A percentile compares a stretch with the other conserved stretches of the same genome.
These are phyloP conservation scores for Daedaleopsis sinensis DNA, from an alignment of 768 basidiomycete species.

Conservation along the genomic window DNA sequence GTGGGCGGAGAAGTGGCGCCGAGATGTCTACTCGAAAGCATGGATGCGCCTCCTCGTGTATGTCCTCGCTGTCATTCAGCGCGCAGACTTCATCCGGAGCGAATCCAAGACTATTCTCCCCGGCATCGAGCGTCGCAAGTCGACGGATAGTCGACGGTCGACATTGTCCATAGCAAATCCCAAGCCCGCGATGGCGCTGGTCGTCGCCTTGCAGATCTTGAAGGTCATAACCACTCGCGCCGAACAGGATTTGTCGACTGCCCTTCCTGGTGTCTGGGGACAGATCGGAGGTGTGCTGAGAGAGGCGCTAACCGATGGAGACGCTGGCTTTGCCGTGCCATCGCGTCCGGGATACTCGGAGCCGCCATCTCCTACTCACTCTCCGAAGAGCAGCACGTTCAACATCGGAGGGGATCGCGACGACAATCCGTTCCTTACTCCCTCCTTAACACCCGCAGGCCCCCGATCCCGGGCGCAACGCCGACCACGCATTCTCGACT, in stretches of 20 bases:
- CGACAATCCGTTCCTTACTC: slow-evolving; percentile 22
- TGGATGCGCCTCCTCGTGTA: slow-evolving; percentile 70
- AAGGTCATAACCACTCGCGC: slow-evolving; percentile 70
- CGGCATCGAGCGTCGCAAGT: slow-evolving; percentile 48
- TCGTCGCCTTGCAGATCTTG: slow-evolving; percentile 64
- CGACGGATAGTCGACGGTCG: slow-evolving; percentile 45
- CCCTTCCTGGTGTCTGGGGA: slow-evolving; percentile 63
- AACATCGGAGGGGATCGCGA: slow-evolving; percentile 16
- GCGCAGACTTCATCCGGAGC: slow-evolving; percentile 7
- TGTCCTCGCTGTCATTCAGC: slow-evolving; percentile 55
- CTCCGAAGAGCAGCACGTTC: slow-evolving; percentile 39
- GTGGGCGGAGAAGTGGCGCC: slow-evolving; percentile 48
- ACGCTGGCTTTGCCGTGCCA: slow-evolving; percentile 60
- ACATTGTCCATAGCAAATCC: slow-evolving; percentile 27
- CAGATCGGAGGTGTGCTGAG: slow-evolving; percentile 59
- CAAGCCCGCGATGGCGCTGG: slow-evolving; percentile 34
- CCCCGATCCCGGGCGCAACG: slow-evolving; percentile 28
- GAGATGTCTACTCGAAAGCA: slow-evolving; percentile 46
- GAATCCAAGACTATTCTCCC: slow-evolving; percentile 28
- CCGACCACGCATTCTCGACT: slow-evolving; percentile 66
- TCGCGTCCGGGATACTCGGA: slow-evolving; percentile 43
- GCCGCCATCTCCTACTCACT: slow-evolving; percentile 52
- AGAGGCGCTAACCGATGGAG: slow-evolving; percentile 56
- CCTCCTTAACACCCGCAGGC: slow-evolving; percentile 30
- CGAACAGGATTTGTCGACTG: slow-evolving; percentile 56